Evolutionary conservation across 345 rosid genomes (phyloP), one percentile per base, ranked within the genome.

Genomic region (Gossypium herbaceum): DNA sequence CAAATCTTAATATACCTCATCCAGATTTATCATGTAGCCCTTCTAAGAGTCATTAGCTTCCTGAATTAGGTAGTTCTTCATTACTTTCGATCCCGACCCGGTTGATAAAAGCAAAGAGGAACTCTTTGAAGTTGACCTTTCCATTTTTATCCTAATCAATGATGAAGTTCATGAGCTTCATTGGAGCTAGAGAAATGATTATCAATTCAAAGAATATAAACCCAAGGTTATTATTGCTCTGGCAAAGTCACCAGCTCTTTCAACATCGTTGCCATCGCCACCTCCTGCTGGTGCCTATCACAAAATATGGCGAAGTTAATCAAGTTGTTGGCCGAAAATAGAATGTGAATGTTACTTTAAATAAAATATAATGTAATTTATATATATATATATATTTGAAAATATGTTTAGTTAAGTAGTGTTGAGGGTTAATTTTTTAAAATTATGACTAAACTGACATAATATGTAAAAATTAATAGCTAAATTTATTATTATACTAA

Each of bases 91-190:
- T 83, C 50, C 91, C 93, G 24, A 89, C 93, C 97, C 96, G 89
- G 75, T 89, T 68, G 74, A 90, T 76, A 45, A 90, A 85, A 73
- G 93, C 89, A 80, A 88, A 94, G 63, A 94, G 81, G 83, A 94
- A 89, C 77, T 94, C 92, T 70, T 96, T 84, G 84, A 92, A 89
- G 74, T 88, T 88, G 65, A 90, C 93, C 56, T 80, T 88, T 74
- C 96, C 96, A 78, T 85, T 88, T 76, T 82, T 87, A 79, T 91
- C 86, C 92, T 93, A 90, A 76, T 94, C 94, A 15, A 45, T 39
- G 62, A 50, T 59, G 77, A 58, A 16, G 60, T 29, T 52, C 73
- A 51, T 10, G 57, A 34, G 51, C 82, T 83, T 59, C 75, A 77
- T 9, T 79, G 73, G 45, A 79, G 71, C 12, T 47, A 68, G 80